Evolutionary conservation across 2,329 filamentous ascomycete species (phyloP).

Genomic region (Ascomycota sp.): DNA sequence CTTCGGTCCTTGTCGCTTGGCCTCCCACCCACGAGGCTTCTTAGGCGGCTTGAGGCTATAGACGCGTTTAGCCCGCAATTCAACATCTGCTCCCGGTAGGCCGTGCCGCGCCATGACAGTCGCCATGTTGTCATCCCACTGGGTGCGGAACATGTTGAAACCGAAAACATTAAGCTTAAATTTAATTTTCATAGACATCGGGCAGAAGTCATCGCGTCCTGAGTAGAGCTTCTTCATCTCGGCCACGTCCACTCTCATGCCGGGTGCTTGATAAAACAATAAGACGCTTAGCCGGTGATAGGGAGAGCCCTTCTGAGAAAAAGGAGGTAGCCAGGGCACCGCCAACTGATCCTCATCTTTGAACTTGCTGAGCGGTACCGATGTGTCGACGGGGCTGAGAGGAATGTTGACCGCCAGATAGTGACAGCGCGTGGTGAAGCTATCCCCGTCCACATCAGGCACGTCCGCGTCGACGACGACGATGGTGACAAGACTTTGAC

Average conservation of each 20-base stretch:
- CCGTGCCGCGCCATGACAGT: slow-evolving; percentile 67
- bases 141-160: slow-evolving; percentile 67
- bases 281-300: slow-evolving; percentile 81
- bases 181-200: slow-evolving; percentile 55
- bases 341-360: slow-evolving; percentile 44
- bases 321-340: slow-evolving; percentile 66
- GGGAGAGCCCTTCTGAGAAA: slow-evolving; percentile 71
- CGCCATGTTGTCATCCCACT: slow-evolving; percentile 80
- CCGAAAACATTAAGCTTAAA: slow-evolving; percentile 54
- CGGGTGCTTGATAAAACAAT: slow-evolving; percentile 58
- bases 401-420: slow-evolving; percentile 55
- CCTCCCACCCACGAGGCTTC: slow-evolving; percentile 45
- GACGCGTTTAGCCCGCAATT: slow-evolving; percentile 66
- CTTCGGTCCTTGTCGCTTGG: slow-evolving; percentile 43
- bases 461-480: slow-evolving; percentile 83
- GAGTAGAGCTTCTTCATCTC: slow-evolving; percentile 32
- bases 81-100: slow-evolving; percentile 56
- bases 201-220: slow-evolving; percentile 45
- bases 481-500: slow-evolving; percentile 64
- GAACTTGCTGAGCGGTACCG: slow-evolving; percentile 44
- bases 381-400: slow-evolving; percentile 29
- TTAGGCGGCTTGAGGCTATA: slow-evolving; percentile 42
- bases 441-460: slow-evolving; percentile 53
- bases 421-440: slow-evolving; percentile 67
- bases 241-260: slow-evolving; percentile 32